Evolutionary conservation across 306 rosid species (phyloP).

Genomic region (Leucaena leucocephala): DNA sequence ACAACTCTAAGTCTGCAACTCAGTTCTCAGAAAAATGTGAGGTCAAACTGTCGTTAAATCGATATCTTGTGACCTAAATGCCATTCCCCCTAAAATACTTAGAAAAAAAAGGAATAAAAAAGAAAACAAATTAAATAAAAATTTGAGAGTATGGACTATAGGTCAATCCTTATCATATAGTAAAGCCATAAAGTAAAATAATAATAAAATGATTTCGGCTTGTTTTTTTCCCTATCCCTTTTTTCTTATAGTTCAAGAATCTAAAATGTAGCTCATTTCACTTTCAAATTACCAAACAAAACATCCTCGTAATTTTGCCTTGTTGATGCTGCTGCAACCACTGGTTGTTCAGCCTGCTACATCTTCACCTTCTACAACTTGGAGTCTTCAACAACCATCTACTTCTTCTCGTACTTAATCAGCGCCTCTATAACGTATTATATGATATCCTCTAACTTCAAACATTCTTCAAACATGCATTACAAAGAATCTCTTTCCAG

Average conservation of each 20-base stretch:
- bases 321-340: conserved; percentile 39
- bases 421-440: background rate
- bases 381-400: conserved; percentile 31
- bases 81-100: too few relatives aligned
- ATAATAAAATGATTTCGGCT: background rate
- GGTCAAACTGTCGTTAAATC: too few relatives aligned
- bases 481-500: background rate
- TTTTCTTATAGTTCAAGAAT: background rate
- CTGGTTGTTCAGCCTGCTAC: conserved; percentile 44
- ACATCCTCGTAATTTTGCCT: conserved; percentile 17
- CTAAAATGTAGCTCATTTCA: background rate
- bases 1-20: too few relatives aligned
- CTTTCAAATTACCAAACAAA: conserved; percentile 1
- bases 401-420: background rate
- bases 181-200: too few relatives aligned
- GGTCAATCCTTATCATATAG: too few relatives aligned
- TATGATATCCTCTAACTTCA: background rate
- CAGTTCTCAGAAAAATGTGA: too few relatives aligned
- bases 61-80: too few relatives aligned
- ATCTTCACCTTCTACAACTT: conserved; percentile 32
- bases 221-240: background rate
- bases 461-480: background rate
- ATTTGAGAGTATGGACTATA: too few relatives aligned
- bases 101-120: too few relatives aligned
- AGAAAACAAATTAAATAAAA: too few relatives aligned